These are phyloP conservation scores for Chenopodium suecicum DNA, from an alignment of 148 eudicot species.

Conservation along the genomic window DNA sequence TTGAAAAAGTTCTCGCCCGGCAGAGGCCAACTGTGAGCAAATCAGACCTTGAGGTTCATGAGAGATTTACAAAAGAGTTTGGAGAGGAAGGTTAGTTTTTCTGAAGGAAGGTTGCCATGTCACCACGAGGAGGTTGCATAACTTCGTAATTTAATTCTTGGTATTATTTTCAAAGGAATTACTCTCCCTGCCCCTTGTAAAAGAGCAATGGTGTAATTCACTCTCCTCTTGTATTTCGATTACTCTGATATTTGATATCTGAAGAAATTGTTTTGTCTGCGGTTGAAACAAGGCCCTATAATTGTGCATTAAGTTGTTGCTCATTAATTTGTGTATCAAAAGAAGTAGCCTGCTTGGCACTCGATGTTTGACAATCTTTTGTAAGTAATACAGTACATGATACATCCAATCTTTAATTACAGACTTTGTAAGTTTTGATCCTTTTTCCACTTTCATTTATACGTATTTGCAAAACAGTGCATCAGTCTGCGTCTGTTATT, in stretches of 20 bases:
- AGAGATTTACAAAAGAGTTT: constrained; percentile 87
- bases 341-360: constrained; percentile 14
- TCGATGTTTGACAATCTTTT: not conserved
- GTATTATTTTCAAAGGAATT: constrained; percentile 27
- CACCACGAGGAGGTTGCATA: constrained; percentile 13
- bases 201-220: not conserved
- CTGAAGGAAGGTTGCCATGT: constrained; percentile 18
- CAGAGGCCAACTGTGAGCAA: constrained; percentile 97
- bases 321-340: constrained; percentile 8
- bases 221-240: constrained; percentile 18
- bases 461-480: not conserved
- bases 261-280: constrained; percentile 23
- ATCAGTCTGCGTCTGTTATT: not conserved
- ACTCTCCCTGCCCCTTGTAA: constrained; percentile 4
- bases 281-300: constrained; percentile 19
- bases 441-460: not conserved
- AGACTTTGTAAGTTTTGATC: not conserved
- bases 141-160: constrained; percentile 22
- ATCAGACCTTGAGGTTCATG: constrained; percentile 86
- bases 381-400: constrained; percentile 5
- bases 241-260: constrained; percentile 16
- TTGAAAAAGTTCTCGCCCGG: constrained; percentile 86
- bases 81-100: constrained; percentile 78
- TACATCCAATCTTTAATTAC: not conserved
- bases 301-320: constrained; percentile 14